Evolutionary conservation across 768 basidiomycete genomes (phyloP).

Genomic region (Dentipellis fragilis): DNA sequence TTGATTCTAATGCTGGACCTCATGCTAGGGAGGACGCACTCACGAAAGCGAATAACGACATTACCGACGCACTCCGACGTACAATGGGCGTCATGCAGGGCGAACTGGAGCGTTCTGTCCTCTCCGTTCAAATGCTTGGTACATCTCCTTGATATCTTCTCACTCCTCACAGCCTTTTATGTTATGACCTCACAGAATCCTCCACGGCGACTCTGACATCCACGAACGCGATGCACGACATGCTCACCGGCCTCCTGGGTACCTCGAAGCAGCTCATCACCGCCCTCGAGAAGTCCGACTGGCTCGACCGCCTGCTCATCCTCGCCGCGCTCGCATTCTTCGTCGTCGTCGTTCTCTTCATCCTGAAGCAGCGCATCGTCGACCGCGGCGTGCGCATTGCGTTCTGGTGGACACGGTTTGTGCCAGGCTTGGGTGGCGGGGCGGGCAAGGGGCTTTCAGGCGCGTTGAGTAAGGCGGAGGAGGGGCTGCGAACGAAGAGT

Average conservation of each 20-base stretch:
- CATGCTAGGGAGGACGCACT: conserved; percentile 64
- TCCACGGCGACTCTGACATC: conserved; percentile 71
- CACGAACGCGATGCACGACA: conserved; percentile 69
- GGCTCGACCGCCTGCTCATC: conserved; percentile 85
- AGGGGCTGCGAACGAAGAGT: not conserved
- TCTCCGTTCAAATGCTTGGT: conserved; percentile 83
- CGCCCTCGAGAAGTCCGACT: conserved; percentile 82
- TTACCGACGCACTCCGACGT: conserved; percentile 79
- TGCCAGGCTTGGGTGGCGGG: conserved; percentile 29
- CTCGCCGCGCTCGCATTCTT: conserved; percentile 76
- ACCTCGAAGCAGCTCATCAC: conserved; percentile 82
- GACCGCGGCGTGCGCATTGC: conserved; percentile 72
- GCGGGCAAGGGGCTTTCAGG: not conserved
- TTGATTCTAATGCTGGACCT: not conserved
- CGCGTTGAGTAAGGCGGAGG: not conserved
- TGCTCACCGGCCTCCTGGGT: conserved; percentile 56
- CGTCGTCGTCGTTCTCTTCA: conserved; percentile 70
- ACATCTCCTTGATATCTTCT: conserved; percentile 10
- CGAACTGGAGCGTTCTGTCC: conserved; percentile 83
- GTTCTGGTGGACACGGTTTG: conserved; percentile 80
- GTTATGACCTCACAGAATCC: conserved; percentile 44
- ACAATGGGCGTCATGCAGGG: conserved; percentile 83
- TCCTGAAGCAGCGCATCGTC: conserved; percentile 80
- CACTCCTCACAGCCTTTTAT: not conserved
- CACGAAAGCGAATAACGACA: conserved; percentile 81